Evolutionary conservation across 2,329 filamentous ascomycete species (phyloP).

Genomic region (Botryotinia convoluta): DNA sequence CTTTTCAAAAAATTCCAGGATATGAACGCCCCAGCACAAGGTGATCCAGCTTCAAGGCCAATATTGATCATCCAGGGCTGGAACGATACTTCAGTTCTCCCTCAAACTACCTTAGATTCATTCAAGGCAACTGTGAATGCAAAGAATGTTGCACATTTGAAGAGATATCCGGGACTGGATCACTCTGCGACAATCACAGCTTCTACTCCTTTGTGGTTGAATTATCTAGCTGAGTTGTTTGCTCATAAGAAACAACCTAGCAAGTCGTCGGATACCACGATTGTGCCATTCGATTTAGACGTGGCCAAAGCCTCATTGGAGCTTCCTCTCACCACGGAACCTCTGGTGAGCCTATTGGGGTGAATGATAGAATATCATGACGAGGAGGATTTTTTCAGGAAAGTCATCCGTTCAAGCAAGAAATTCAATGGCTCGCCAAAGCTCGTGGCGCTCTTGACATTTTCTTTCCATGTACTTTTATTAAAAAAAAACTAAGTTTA

Average conservation of each 20-base stretch:
- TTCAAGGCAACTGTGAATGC: background rate
- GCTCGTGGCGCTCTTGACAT: background rate
- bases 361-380: background rate
- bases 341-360: background rate
- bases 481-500: background rate
- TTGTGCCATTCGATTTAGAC: background rate
- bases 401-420: background rate
- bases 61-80: background rate
- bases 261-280: background rate
- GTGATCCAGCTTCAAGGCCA: background rate
- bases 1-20: background rate
- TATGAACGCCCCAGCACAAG: background rate
- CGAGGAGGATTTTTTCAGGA: background rate
- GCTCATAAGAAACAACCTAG: background rate
- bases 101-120: background rate
- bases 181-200: background rate
- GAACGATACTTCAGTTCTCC: background rate
- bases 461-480: background rate
- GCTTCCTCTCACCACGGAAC: background rate
- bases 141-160: background rate
- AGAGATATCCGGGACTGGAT: background rate
- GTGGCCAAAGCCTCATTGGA: background rate
- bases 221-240: background rate
- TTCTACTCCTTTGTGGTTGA: background rate
- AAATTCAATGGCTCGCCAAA: accelerated